These are phyloP conservation scores for Jimgerdemannia lactiflua DNA, from an alignment of 192 early-diverging fungal species.

Conservation along the genomic window DNA sequence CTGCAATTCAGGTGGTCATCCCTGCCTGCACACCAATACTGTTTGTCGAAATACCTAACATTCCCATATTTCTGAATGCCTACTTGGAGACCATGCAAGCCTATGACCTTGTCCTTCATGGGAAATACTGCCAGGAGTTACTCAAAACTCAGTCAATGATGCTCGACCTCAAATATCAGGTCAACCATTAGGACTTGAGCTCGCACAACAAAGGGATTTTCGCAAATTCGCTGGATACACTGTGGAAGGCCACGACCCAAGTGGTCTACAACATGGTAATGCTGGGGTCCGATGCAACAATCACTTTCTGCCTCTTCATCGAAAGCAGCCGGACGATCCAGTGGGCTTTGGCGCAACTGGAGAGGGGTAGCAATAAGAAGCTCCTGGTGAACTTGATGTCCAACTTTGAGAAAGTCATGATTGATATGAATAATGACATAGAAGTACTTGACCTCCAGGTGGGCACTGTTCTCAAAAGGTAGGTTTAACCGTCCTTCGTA, in stretches of 20 bases:
- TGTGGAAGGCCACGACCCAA: neutral
- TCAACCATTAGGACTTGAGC: neutral
- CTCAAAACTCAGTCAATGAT: neutral
- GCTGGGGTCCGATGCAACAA: neutral
- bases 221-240: neutral
- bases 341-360: neutral
- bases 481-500: neutral
- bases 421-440: neutral
- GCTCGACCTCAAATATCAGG: neutral
- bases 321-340: neutral
- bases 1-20: neutral
- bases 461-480: neutral
- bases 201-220: neutral
- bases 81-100: neutral
- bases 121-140: neutral
- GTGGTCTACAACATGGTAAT: neutral
- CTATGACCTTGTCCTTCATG: neutral
- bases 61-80: neutral
- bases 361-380: neutral
- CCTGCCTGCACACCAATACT: neutral
- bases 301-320: neutral
- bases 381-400: neutral
- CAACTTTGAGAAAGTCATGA: neutral
- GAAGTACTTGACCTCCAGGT: neutral
- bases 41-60: neutral